phyloP scores from a whole-genome alignment of 176 grass and related monocot genomes.

The Hyparrhenia diplandra region DNA sequence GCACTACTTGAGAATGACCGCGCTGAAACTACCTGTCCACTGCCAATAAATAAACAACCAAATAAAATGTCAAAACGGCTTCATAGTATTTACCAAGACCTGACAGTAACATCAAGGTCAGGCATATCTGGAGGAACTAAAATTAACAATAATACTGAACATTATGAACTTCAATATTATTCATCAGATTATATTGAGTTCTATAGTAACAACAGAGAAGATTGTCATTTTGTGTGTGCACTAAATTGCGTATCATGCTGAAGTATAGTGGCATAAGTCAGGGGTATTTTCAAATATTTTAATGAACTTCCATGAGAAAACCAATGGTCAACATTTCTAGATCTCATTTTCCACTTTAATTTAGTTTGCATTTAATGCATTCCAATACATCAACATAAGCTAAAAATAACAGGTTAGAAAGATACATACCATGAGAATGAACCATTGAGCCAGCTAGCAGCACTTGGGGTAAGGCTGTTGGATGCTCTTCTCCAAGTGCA shows the following conservation, averaged over 20 bases:
- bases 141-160: background rate
- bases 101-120: background rate
- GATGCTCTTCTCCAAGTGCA: slow-evolving; percentile 27
- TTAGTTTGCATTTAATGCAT: background rate
- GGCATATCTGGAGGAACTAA: background rate
- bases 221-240: background rate
- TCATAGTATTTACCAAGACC: slow-evolving; percentile 8
- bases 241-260: background rate
- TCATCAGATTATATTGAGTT: no score
- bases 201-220: background rate
- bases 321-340: background rate
- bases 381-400: background rate
- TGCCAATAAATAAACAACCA: slow-evolving; percentile 30
- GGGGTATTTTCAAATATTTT: no score
- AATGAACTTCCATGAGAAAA: no score
- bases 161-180: background rate
- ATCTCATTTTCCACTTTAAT: background rate
- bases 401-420: background rate
- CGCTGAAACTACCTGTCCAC: slow-evolving; percentile 27
- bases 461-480: slow-evolving; percentile 15
- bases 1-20: slow-evolving; percentile 65
- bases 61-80: background rate
- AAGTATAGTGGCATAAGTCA: background rate
- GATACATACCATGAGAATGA: slow-evolving; percentile 45
- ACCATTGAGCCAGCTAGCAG: slow-evolving; percentile 39